Evolutionary conservation across 2,329 filamentous ascomycete species (phyloP), one percentile per base, ranked within the genome.

Genomic region (Cladorrhinum sp.): DNA sequence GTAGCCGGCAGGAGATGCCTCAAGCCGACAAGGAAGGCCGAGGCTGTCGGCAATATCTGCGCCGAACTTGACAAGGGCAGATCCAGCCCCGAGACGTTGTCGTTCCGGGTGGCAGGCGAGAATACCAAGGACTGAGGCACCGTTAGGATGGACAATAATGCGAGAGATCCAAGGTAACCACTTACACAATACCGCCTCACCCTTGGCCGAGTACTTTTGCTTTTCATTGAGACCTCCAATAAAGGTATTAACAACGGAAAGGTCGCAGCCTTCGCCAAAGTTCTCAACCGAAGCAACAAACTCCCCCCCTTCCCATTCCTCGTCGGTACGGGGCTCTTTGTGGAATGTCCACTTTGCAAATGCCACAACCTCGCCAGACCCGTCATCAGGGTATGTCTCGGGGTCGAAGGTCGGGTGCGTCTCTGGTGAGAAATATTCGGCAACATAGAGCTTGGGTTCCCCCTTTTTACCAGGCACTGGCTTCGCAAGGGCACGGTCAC

Each of bases 1-100:
- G 23, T 72, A 72, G 10, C 71, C 71, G 0, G 10, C 22, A 1
- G 71, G 68, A 4, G 71, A 72, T 1, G 69, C 62, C 57, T 73
- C 70, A 18, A 74, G 63, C 50, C 65, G 68, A 18, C 58, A 55
- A 22, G 66, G 58, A 10, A 69, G 54, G 2, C 67, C 65, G 13
- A 69, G 63, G 45, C 55, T 59, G 56, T 74, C 71, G 7, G 70
- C 71, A 12, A 71, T 51, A 27, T 68, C 63, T 51, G 55, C 49
- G 8, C 70, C 71, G 62, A 63, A 68, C 27, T 59, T 51, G 18
- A 73, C 16, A 9, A 74, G 60, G 1, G 69, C 70, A 16, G 66
- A 63, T 2, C 68, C 71, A 20, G 70, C 71, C 7, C 72, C 71
- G 24, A 70, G 49, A 1, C 71, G 65, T 10, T 67, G 65, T 13